Evolutionary conservation across 768 basidiomycete species (phyloP).

Genomic region (Gautieria morchelliformis): DNA sequence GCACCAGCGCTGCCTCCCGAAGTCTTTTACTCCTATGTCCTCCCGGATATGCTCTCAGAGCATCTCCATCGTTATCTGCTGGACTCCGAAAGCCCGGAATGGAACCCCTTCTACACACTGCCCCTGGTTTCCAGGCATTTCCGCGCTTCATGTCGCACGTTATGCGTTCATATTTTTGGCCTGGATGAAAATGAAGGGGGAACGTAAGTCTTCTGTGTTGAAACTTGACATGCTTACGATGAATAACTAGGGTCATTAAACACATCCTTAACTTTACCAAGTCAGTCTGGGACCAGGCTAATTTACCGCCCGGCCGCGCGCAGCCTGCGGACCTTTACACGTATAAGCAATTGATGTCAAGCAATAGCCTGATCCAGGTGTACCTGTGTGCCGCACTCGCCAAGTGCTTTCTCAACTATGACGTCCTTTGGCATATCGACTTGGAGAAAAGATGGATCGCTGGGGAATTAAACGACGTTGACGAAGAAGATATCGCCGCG

Average conservation of each 20-base stretch:
- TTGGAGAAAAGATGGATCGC: not conserved
- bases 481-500: not conserved
- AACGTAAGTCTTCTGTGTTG: not conserved
- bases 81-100: not conserved
- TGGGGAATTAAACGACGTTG: not conserved
- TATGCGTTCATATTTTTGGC: constrained; percentile 1
- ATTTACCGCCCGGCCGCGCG: not conserved
- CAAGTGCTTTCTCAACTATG: not conserved
- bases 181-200: not conserved
- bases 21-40: not conserved
- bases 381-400: constrained; percentile 5
- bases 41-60: not conserved
- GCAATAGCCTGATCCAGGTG: constrained; percentile 1
- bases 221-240: not conserved
- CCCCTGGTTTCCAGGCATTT: not conserved
- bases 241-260: not conserved
- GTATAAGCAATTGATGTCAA: not conserved
- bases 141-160: not conserved
- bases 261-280: not conserved
- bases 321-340: not conserved
- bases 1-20: not conserved
- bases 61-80: not conserved
- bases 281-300: not conserved
- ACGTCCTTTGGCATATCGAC: not conserved
- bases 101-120: constrained; percentile 2